Percentiles rank a stretch among this genome's conserved stretches.
Conservation (phyloP, 2,329 filamentous ascomycete species). For the Pyricularia sp. region DNA sequence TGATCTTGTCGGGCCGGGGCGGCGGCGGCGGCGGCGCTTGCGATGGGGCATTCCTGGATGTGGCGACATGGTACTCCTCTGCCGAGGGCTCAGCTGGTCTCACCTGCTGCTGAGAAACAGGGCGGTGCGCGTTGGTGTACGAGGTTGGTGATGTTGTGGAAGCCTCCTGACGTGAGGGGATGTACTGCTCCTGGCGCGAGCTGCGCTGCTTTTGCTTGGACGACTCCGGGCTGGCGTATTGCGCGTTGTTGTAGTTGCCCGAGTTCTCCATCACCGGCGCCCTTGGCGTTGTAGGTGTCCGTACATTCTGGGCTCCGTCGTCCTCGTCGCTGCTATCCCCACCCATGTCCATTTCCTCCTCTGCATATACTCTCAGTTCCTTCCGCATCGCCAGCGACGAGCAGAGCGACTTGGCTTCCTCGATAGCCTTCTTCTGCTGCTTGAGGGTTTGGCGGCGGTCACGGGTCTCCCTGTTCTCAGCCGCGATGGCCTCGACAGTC, state of each 20-base stretch:
- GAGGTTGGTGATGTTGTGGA: neutral
- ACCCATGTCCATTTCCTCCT: slow-evolving; percentile 11
- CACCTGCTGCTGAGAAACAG: neutral
- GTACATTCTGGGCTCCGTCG: neutral
- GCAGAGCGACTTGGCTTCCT: slow-evolving; percentile 35
- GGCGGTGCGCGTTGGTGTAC: neutral
- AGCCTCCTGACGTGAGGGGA: neutral
- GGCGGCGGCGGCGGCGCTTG: slow-evolving; percentile 18
- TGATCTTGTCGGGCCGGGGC: slow-evolving; percentile 20
- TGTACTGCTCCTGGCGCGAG: neutral
- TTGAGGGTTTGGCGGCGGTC: slow-evolving; percentile 34
- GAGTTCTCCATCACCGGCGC: neutral
- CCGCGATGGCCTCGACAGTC: slow-evolving; percentile 35
- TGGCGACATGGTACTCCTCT: slow-evolving; percentile 10
- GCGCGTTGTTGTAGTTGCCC: slow-evolving; percentile 1
- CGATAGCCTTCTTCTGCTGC: slow-evolving; percentile 34
- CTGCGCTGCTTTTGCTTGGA: neutral
- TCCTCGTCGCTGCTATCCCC: slow-evolving; percentile 18
- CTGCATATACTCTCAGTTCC: slow-evolving; percentile 25
- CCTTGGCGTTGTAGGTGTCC: neutral
- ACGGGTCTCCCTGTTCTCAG: slow-evolving; percentile 39
- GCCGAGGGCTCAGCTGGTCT: slow-evolving; percentile 3
- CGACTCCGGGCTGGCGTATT: neutral
- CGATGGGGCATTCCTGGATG: slow-evolving; percentile 7
- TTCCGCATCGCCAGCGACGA: slow-evolving; percentile 38